Conservation (phyloP, 1,284 basidiomycete genomes). For the Mrakiaceae sp. region DNA sequence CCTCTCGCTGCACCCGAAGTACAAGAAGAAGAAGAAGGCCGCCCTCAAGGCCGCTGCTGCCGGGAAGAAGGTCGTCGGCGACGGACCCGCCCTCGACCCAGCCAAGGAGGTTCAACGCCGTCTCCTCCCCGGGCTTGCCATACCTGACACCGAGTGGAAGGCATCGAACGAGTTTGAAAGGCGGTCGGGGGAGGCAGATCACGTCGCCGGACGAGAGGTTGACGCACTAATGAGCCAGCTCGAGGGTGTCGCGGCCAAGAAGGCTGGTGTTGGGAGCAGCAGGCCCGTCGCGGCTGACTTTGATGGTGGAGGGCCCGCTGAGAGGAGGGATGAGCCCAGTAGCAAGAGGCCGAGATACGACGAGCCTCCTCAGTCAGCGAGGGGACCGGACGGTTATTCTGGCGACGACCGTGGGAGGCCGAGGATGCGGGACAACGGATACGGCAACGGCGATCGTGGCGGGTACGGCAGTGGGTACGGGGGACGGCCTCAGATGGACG, state of each 20-base stretch:
- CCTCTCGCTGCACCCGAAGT: constrained; percentile 87
- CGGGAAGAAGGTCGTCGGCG: no score
- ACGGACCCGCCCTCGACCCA: constrained; percentile 25
- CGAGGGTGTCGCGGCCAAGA: constrained; percentile 51
- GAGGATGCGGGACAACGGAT: constrained; percentile 23
- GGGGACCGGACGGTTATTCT: constrained; percentile 23
- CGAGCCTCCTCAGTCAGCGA: constrained; percentile 38
- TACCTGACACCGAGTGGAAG: constrained; percentile 59
- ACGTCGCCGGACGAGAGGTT: constrained; percentile 60
- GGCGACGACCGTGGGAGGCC: constrained; percentile 14
- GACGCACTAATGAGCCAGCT: constrained; percentile 77
- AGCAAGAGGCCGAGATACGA: constrained; percentile 47
- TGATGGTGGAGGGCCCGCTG: constrained; percentile 31
- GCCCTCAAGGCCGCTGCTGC: constrained; percentile 23
- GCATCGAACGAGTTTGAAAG: constrained; percentile 38
- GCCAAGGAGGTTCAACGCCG: constrained; percentile 68
- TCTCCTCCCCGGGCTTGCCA: constrained; percentile 82
- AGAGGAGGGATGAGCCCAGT: constrained; percentile 26
- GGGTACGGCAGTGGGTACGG: constrained; percentile 21
- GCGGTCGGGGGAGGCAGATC: constrained; percentile 36
- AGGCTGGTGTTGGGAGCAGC: constrained; percentile 7
- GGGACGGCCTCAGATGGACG: constrained; percentile 48
- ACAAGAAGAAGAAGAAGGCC: constrained; percentile 62
- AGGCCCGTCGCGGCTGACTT: constrained; percentile 40
- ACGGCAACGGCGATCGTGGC: constrained; percentile 23